Evolutionary conservation across 768 basidiomycete species (phyloP), one percentile per base, ranked within the genome.

Genomic region (Suillus decipiens): DNA sequence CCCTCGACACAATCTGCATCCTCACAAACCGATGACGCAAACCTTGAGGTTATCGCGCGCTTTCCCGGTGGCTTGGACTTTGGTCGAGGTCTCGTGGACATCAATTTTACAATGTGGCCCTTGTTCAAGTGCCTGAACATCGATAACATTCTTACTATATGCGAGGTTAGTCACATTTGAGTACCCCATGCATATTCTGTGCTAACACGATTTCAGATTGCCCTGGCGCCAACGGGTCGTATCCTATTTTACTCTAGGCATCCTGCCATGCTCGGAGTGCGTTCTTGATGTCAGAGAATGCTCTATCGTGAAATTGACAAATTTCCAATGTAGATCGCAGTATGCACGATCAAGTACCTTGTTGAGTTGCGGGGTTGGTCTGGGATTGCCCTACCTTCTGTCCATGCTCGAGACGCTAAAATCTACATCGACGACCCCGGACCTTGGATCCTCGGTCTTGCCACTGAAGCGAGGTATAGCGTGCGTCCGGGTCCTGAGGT

Each of bases 31-130:
- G 73, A 80, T 19, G 82, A 83, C 66, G 81, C 81, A 3, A 80
- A 76, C 63, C 80, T 95, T 41, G 93, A 95, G 72, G 92, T 95
- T 62, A 88, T 95, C 43, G 91, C 93, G 28, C 87, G 93, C 56
- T 94, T 95, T 79, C 93, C 93, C 33, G 95, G 95, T n/a, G 92
- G 93, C 22, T 84, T 96, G 51, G 95, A 96, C 75, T 95, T 96
- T 70, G 93, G 95, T 33, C 85, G 89, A 48, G 95, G 95, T 1
- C 80, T 96, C 55, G 92, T 96, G 39, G 93, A 96, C 67, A 92
- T 95, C 71, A 96, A 96, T 76, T 95, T 96, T 72, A 95, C 94
- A 43, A 92, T 97, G 86, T 99, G 95, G 94, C 96, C 96, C 1
- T 72, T 99, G 57, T 97, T 98, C 82, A 91, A 95, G 73, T 90